Evolutionary conservation across 2,329 filamentous ascomycete species (phyloP), one percentile per base, ranked within the genome.

Genomic region (Simplicillium aogashimaense): DNA sequence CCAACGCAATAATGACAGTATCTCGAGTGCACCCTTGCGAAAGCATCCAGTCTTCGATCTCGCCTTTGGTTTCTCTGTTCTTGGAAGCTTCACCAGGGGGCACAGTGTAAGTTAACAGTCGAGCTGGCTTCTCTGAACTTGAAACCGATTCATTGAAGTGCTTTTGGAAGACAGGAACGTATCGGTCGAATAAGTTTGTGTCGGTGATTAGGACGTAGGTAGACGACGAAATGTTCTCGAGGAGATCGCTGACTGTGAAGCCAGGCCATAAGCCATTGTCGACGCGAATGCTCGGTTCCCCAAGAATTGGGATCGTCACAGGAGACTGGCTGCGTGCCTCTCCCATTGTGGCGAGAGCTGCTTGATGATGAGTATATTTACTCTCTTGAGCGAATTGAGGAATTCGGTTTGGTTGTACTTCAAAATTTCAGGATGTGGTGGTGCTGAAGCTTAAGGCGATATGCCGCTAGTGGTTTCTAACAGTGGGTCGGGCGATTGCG

Each of bases 161-260:
- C 15, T 56, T 41, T 56, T 79, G 64, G 61, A 98, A 95, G 20
- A 68, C 58, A n/a, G 86, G 78, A 1, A 88, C 81, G 61, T 97
- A 97, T 52, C 81, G 74, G 16, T 81, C 73, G 45, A 76, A 77
- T 45, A 98, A 77, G 58, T 97, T 97, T 35, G 89, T 94, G 65
- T 98, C 92, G 61, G 92, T 97, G 54, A 98, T 86, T 45, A 98
- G 81, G 43, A 97, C 83, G 60, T 97, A 98, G 45, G 90, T 97
- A 14, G 88, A 94, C 15, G 89, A 92, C 38, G 75, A 64, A 45
- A 92, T 70, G 57, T 83, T 85, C 41, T 73, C 65, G 46, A 97
- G 70, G 42, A 98, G 73, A 63, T 98, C 90, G 50, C 80, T 66
- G 39, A 81, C 79, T 47, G 97, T 81, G 58, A 85, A 92, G 56